Evolutionary conservation across 2,329 filamentous ascomycete species (phyloP).

Genomic region (Pseudogymnoascus sp.): DNA sequence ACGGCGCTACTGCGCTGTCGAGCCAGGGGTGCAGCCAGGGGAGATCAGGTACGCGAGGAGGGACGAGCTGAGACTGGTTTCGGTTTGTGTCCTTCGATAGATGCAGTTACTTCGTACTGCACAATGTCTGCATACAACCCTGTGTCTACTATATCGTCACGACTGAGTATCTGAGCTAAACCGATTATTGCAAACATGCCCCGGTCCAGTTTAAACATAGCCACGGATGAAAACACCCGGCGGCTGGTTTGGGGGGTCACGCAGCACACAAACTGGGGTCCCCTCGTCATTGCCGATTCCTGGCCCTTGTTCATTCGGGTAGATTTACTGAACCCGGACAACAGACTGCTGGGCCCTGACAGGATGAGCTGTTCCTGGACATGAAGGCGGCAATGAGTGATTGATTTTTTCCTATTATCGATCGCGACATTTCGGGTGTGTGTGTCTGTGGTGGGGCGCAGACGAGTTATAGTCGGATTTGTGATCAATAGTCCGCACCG

Average conservation of each 20-base stretch:
- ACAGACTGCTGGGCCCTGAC: neutral
- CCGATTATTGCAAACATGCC: neutral
- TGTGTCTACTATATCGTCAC: neutral
- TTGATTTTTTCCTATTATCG: neutral
- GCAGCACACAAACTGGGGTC: neutral
- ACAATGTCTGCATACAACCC: neutral
- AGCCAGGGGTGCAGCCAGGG: neutral
- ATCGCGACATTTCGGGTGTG: slow-evolving; percentile 1
- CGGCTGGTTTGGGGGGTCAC: neutral
- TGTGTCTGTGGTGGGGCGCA: neutral
- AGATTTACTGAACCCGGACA: slow-evolving; percentile 6
- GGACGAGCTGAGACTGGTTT: slow-evolving; percentile 6
- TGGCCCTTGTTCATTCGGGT: neutral
- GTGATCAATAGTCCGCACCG: slow-evolving; percentile 6
- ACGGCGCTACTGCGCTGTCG: neutral
- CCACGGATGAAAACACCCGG: neutral
- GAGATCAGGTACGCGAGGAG: slow-evolving; percentile 6
- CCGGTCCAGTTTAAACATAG: slow-evolving; percentile 5
- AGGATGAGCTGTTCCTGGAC: neutral
- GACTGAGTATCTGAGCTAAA: neutral
- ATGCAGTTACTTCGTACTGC: neutral
- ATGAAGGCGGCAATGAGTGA: neutral
- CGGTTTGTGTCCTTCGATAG: neutral
- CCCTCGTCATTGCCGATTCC: neutral
- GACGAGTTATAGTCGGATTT: neutral